A percentile compares a stretch with the other conserved stretches of the same genome.
Conservation (phyloP, 2,329 filamentous ascomycete species). For the Coniosporium tulheliwenetii region DNA sequence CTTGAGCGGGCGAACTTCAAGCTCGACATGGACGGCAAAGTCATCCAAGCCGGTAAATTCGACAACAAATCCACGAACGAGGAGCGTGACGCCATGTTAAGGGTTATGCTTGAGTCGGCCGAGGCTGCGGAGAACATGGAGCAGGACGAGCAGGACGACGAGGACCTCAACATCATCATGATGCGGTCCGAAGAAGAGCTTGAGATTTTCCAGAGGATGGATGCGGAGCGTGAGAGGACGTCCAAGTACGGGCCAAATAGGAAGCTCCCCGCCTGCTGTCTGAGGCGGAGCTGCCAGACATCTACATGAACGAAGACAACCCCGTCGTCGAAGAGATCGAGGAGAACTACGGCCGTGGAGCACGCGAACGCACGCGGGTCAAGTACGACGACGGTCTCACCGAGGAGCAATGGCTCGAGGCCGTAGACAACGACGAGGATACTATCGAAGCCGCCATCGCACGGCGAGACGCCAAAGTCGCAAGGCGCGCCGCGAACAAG, state of each 20-base stretch:
- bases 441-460: conserved; percentile 83
- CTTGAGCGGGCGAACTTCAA: conserved; percentile 93
- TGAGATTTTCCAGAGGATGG: conserved; percentile 62
- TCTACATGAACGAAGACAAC: conserved; percentile 79
- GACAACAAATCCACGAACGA: conserved; percentile 99
- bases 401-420: conserved; percentile 97
- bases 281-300: conserved; percentile 81
- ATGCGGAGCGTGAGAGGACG: conserved; percentile 53
- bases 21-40: conserved; percentile 97
- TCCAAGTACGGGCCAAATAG: conserved; percentile 59
- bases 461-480: conserved; percentile 73
- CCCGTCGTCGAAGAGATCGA: conserved; percentile 65
- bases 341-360: conserved; percentile 71
- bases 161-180: conserved; percentile 89
- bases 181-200: conserved; percentile 77
- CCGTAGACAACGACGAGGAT: conserved; percentile 93
- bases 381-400: conserved; percentile 95
- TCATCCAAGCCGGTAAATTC: conserved; percentile 98
- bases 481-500: conserved; percentile 64
- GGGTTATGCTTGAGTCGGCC: conserved; percentile 76
- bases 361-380: conserved; percentile 85
- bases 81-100: conserved; percentile 90
- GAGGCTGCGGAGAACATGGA: conserved; percentile 57
- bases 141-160: conserved; percentile 96
- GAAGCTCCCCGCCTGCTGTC: conserved; percentile 65